Conservation (phyloP, 2,329 filamentous ascomycete species). For the Penicillium fuscoglaucum region DNA sequence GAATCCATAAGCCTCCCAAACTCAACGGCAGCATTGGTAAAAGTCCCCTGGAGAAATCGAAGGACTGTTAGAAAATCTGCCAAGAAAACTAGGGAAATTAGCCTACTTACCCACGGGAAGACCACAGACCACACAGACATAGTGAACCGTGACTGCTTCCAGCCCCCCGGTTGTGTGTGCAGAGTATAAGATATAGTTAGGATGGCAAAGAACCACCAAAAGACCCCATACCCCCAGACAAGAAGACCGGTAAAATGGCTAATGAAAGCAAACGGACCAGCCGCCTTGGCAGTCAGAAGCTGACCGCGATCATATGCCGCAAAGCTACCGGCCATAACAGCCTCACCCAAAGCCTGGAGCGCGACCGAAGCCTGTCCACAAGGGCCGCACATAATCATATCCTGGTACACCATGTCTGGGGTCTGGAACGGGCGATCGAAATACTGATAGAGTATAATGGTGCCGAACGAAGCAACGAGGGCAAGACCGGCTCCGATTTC, state of each 20-base stretch:
- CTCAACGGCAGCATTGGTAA: constrained; percentile 41
- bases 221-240: constrained; percentile 43
- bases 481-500: constrained; percentile 39
- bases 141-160: constrained; percentile 28
- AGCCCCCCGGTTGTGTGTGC: constrained; percentile 21
- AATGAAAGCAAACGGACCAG: constrained; percentile 30
- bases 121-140: constrained; percentile 40
- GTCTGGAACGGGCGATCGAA: constrained; percentile 28
- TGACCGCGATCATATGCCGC: constrained; percentile 34
- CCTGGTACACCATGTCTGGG: constrained; percentile 33
- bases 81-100: neutral
- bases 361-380: constrained; percentile 45
- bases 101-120: constrained; percentile 41
- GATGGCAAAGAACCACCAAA: constrained; percentile 47
- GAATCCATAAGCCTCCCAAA: constrained; percentile 43
- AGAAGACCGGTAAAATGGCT: constrained; percentile 43
- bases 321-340: constrained; percentile 34
- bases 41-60: constrained; percentile 35
- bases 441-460: constrained; percentile 37
- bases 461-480: constrained; percentile 35
- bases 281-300: constrained; percentile 37
- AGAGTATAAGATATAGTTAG: constrained; percentile 35
- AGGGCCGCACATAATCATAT: constrained; percentile 46
- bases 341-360: constrained; percentile 40
- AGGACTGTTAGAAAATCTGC: neutral